Percentiles rank a stretch among this genome's conserved stretches.
These are phyloP conservation scores for Citrus sp. DNA, from an alignment of 345 rosid genomes.

Conservation along the genomic window DNA sequence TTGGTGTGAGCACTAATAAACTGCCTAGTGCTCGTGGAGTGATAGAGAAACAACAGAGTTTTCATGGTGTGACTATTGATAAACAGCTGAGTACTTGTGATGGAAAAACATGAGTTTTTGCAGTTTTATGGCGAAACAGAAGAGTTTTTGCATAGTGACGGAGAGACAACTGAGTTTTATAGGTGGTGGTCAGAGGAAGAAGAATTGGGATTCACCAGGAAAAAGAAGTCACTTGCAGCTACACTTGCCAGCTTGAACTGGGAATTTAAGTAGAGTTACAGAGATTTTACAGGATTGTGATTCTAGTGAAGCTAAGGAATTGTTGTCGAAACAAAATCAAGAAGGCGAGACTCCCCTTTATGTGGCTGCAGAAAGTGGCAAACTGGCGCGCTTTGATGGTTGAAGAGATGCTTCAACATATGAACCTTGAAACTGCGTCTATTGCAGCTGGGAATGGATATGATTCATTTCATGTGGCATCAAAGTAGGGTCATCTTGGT, in stretches of 20 bases:
- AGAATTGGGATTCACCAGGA: conserved; percentile 77
- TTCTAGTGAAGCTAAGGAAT: conserved; percentile 36
- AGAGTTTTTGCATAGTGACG: conserved; percentile 76
- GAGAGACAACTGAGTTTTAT: conserved; percentile 93
- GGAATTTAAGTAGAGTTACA: conserved; percentile 58
- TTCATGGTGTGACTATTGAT: too few relatives aligned
- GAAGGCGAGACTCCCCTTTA: conserved; percentile 96
- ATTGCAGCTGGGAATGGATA: conserved; percentile 77
- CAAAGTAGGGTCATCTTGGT: conserved; percentile 97
- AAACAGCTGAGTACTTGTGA: too few relatives aligned
- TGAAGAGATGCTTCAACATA: conserved; percentile 69
- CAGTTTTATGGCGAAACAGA: conserved; percentile 73
- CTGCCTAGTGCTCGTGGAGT: too few relatives aligned
- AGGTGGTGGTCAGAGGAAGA: conserved; percentile 65
- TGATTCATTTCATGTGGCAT: conserved; percentile 87
- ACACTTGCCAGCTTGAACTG: conserved; percentile 81
- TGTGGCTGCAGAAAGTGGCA: conserved; percentile 76
- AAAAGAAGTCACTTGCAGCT: conserved; percentile 84
- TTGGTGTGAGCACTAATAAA: too few relatives aligned
- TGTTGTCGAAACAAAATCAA: conserved; percentile 67
- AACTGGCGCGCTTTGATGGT: conserved; percentile 37
- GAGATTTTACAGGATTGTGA: conserved; percentile 52
- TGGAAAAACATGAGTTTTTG: too few relatives aligned
- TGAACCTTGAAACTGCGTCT: conserved; percentile 68
- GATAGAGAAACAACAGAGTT: too few relatives aligned